Evolutionary conservation across 75 land plant genomes (phyloP).

Genomic region (Pseudotsuga menziesii): DNA sequence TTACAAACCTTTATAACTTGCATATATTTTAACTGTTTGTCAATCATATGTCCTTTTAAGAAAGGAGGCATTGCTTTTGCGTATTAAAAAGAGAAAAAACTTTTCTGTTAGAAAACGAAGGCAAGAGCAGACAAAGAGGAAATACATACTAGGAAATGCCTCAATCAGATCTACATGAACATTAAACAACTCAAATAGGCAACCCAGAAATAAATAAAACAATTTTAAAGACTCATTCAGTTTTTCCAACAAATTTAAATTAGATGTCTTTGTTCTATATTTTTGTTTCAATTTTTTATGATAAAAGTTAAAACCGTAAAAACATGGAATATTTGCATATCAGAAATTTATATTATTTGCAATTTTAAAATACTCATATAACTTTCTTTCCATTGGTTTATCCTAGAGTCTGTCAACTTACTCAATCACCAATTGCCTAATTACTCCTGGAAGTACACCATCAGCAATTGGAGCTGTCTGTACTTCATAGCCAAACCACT

Average conservation of each 20-base stretch:
- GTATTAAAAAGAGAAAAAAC: neutral
- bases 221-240: no score
- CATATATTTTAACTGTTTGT: neutral
- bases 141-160: no score
- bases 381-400: neutral
- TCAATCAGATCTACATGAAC: no score
- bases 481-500: constrained; percentile 40
- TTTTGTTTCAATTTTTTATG: neutral
- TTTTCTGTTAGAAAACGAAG: no score
- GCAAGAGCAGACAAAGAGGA: no score
- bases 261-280: neutral
- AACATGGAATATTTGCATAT: neutral
- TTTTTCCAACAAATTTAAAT: neutral
- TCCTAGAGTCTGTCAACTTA: constrained; percentile 12
- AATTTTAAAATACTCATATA: neutral
- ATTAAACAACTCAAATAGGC: no score
- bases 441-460: constrained; percentile 89
- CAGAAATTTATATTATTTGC: neutral
- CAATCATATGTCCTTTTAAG: neutral
- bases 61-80: neutral
- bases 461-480: constrained; percentile 80
- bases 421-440: constrained; percentile 81
- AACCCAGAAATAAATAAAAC: neutral
- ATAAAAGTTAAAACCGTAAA: neutral
- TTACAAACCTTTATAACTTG: neutral